Evolutionary conservation across 257 asterid genomes (phyloP), one percentile per base, ranked within the genome.

Genomic region (Fraxinus quadrangulata): DNA sequence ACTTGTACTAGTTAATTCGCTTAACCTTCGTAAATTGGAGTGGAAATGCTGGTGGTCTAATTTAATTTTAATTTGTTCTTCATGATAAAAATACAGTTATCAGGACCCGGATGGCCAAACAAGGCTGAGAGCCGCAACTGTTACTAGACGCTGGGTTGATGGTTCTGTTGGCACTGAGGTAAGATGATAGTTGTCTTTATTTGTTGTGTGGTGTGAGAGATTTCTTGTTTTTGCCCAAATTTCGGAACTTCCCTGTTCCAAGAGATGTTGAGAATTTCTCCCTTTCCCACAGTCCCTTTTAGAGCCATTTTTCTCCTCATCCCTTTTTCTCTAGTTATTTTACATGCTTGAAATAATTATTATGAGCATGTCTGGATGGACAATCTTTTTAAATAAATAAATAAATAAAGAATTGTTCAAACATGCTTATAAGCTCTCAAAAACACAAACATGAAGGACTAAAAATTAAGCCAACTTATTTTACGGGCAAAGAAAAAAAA

Each of bases 131-230:
- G 98, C 89, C 76, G 93, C 99, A 73, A 96, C 99, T 31, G 84
- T 96, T 78, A 89, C 87, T 51, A 87, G 97, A 78, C 85, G 90
- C 84, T 96, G 99, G 99, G 97, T 86, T 59, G 97, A 92, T 82
- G 86, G 89, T 83, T 70, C 91, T 31, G 75, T 86, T 72, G 93
- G 97, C 81, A 84, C 79, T 70, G 99, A 96, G 99, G 99, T 88
- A 75, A 54, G 85, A 67, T 75, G 13, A 71, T 74, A 47, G 1
- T 82, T 81, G 47, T 67, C 73, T 69, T 66, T 75, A 65, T 31
- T 34, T 45, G 28, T 34, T 45, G 78, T 10, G 30, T 54, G 74
- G 24, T 42, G 28, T 21, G 26, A 47, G 26, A 47, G 34, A 24
- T 63, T 23, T 61, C 28, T 23, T 34, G 61, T 80, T 61, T 21